phyloP scores from a whole-genome alignment of 2,329 filamentous ascomycete genomes.

The Pyrenophora graminea region DNA sequence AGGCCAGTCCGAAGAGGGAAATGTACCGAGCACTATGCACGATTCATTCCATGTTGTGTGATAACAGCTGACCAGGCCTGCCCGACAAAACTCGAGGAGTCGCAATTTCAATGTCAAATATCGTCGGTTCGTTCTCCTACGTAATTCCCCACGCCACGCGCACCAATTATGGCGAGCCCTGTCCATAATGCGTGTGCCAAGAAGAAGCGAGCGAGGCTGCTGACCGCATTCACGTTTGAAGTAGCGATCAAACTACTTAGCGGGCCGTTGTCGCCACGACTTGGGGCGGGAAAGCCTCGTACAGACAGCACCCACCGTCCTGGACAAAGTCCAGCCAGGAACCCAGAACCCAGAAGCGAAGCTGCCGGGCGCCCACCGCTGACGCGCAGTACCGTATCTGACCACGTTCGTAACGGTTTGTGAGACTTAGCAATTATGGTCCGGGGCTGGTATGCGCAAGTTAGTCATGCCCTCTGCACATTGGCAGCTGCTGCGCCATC shows the following conservation, averaged over 20 bases:
- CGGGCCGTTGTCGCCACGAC: conserved; percentile 28
- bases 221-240: conserved; percentile 4
- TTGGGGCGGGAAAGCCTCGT: conserved; percentile 29
- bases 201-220: conserved; percentile 16
- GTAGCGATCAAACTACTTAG: conserved; percentile 23
- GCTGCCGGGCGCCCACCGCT: conserved; percentile 10
- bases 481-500: conserved; percentile 3
- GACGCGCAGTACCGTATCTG: conserved; percentile 8
- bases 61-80: not conserved
- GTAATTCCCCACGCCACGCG: conserved; percentile 7
- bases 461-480: conserved; percentile 18
- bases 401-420: conserved; percentile 5
- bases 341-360: conserved; percentile 1
- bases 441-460: conserved; percentile 6
- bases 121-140: not conserved
- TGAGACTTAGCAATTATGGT: conserved; percentile 10
- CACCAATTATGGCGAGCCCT: conserved; percentile 3
- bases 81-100: not conserved
- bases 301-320: conserved; percentile 11
- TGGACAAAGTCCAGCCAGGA: conserved; percentile 6
- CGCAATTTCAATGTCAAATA: too few species aligned
- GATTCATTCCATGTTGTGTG: not conserved
- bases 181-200: conserved; percentile 15
- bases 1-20: not conserved
- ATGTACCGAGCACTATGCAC: conserved; percentile 1